A percentile compares a stretch with the other conserved stretches of the same genome.
Evolutionary conservation across 2,329 filamentous ascomycete species (phyloP).

Genomic region (Exophiala sp.): DNA sequence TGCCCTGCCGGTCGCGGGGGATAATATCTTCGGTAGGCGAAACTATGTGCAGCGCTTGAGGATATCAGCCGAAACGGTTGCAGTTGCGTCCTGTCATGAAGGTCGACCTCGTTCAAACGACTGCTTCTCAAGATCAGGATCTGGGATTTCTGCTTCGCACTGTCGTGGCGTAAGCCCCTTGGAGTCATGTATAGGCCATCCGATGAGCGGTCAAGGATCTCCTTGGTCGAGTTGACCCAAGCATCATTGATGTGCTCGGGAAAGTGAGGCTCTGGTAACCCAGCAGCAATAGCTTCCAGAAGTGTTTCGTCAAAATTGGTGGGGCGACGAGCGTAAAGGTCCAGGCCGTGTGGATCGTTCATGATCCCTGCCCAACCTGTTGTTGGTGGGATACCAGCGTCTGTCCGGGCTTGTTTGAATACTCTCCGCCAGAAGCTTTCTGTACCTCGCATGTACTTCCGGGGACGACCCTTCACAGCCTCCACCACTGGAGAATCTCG

Average conservation of each 20-base stretch:
- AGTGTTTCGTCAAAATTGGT: conserved; percentile 25
- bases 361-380: conserved; percentile 14
- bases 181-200: conserved; percentile 43
- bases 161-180: conserved; percentile 14
- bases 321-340: conserved; percentile 24
- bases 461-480: conserved; percentile 21
- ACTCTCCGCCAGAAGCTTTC: conserved; percentile 29
- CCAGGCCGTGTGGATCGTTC: conserved; percentile 18
- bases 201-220: conserved; percentile 18
- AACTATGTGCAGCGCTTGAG: conserved; percentile 27
- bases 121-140: conserved; percentile 22
- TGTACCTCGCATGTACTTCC: conserved; percentile 29
- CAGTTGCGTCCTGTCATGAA: conserved; percentile 12
- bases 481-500: not conserved
- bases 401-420: conserved; percentile 20
- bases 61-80: conserved; percentile 20
- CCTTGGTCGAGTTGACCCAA: conserved; percentile 25
- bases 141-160: conserved; percentile 10
- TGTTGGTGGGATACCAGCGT: conserved; percentile 1
- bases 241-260: conserved; percentile 22
- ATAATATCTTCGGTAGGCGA: conserved; percentile 11
- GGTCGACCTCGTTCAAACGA: conserved; percentile 29
- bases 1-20: not conserved
- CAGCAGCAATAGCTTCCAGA: conserved; percentile 19
- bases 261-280: conserved; percentile 21